Evolutionary conservation across 345 rosid species (phyloP).

Genomic region (Cardamine occulta): DNA sequence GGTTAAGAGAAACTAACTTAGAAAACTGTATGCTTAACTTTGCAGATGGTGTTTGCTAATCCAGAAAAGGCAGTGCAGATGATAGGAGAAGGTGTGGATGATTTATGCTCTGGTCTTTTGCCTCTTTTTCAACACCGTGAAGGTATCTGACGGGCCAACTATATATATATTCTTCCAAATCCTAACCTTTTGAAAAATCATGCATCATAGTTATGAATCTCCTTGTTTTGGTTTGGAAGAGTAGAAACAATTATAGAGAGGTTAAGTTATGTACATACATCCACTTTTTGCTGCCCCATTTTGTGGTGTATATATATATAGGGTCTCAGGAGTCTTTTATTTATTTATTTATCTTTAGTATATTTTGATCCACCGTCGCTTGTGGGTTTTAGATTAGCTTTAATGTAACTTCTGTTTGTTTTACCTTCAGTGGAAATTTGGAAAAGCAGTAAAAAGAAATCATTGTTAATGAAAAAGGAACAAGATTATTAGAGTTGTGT

Average conservation of each 20-base stretch:
- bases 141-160: conserved; percentile 28
- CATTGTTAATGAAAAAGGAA: neutral
- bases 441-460: conserved; percentile 2
- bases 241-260: conserved; percentile 27
- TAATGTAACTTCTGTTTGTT: conserved; percentile 14
- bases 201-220: conserved; percentile 14
- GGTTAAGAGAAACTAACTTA: conserved; percentile 5
- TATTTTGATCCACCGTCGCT: conserved; percentile 10
- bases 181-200: conserved; percentile 7
- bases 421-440: neutral
- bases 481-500: neutral
- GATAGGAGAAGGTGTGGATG: conserved; percentile 22
- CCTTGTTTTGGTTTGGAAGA: conserved; percentile 21
- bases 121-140: conserved; percentile 19
- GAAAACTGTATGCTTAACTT: conserved; percentile 8
- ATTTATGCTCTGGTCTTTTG: conserved; percentile 16
- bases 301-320: conserved; percentile 28
- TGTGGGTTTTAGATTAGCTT: conserved; percentile 12
- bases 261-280: conserved; percentile 25
- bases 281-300: conserved; percentile 22
- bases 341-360: neutral
- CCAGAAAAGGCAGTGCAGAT: conserved; percentile 8
- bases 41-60: conserved; percentile 35
- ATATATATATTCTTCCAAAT: conserved; percentile 14
- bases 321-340: conserved; percentile 9